These are phyloP conservation scores for Pseudozyma thailandica DNA, from an alignment of 1,284 basidiomycete genomes.

Conservation along the genomic window DNA sequence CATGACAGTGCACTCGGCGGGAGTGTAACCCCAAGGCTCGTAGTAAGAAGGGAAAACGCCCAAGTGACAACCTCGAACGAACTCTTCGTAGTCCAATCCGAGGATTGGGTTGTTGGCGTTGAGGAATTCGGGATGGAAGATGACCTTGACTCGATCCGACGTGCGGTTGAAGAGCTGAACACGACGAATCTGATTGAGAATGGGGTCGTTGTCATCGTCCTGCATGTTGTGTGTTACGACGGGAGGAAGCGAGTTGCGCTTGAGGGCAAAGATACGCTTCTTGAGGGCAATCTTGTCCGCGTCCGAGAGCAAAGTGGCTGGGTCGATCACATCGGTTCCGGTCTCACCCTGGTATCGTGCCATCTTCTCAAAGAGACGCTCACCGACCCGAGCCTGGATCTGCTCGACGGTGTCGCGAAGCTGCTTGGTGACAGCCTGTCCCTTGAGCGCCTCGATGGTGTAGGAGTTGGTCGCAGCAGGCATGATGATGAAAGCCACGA, in stretches of 20 bases:
- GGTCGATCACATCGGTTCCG: slow-evolving; percentile 57
- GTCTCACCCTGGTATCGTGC: slow-evolving; percentile 81
- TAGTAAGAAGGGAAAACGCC: slow-evolving; percentile 96
- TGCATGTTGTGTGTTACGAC: slow-evolving; percentile 98
- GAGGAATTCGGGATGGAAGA: slow-evolving; percentile 98
- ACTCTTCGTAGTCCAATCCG: slow-evolving; percentile 97
- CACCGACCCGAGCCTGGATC: slow-evolving; percentile 90
- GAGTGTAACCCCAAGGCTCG: slow-evolving; percentile 88
- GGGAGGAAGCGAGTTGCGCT: slow-evolving; percentile 90
- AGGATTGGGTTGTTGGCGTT: slow-evolving; percentile 97
- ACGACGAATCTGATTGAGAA: slow-evolving; percentile 91
- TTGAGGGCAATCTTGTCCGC: slow-evolving; percentile 97
- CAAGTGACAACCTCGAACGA: slow-evolving; percentile 95
- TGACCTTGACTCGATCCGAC: slow-evolving; percentile 88
- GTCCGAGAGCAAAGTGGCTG: slow-evolving; percentile 77
- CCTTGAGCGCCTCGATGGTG: slow-evolving; percentile 96
- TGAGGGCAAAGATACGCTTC: slow-evolving; percentile 93
- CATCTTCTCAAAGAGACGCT: slow-evolving; percentile 90
- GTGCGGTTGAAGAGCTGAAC: slow-evolving; percentile 89
- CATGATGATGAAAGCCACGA: slow-evolving; percentile 99
- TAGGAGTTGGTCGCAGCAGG: slow-evolving; percentile 95
- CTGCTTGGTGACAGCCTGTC: slow-evolving; percentile 96
- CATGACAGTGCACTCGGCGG: slow-evolving; percentile 79
- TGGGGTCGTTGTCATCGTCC: slow-evolving; percentile 89
- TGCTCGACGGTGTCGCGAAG: slow-evolving; percentile 89